Evolutionary conservation across 2,329 filamentous ascomycete species (phyloP).

Genomic region (Scedosporium apiospermum): DNA sequence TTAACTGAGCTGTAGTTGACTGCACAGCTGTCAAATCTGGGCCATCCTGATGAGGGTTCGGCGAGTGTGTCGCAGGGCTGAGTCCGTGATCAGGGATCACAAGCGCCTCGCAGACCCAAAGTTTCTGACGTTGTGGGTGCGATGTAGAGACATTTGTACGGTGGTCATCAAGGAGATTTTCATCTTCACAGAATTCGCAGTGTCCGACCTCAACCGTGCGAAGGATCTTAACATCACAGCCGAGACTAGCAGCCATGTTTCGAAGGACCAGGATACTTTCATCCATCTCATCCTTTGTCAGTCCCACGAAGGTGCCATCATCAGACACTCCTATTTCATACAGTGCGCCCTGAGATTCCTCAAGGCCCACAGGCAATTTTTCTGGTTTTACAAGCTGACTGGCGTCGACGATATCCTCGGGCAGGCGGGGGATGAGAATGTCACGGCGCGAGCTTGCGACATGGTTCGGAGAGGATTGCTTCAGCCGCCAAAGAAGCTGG

Average conservation of each 20-base stretch:
- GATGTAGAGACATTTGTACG: constrained; percentile 9
- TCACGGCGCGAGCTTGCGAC: constrained; percentile 67
- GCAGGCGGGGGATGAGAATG: constrained; percentile 64
- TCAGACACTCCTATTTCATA: constrained; percentile 97
- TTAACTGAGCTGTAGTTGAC: constrained; percentile 62
- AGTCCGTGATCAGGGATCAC: constrained; percentile 62
- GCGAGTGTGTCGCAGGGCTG: background rate
- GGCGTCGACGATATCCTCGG: constrained; percentile 47
- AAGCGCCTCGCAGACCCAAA: constrained; percentile 86
- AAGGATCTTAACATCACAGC: constrained; percentile 73
- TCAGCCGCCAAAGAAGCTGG: constrained; percentile 85
- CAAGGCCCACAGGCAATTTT: constrained; percentile 66
- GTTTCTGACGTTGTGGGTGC: constrained; percentile 33
- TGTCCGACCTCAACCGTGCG: constrained; percentile 77
- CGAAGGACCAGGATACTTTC: constrained; percentile 80
- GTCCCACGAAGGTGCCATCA: constrained; percentile 80
- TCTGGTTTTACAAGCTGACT: constrained; percentile 36
- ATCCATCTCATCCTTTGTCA: constrained; percentile 83
- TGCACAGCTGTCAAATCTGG: constrained; percentile 8
- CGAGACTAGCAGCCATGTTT: constrained; percentile 86
- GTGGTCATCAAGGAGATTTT: constrained; percentile 14
- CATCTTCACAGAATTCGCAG: constrained; percentile 60
- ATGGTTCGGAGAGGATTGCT: constrained; percentile 90
- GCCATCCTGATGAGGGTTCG: background rate
- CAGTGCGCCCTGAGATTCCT: constrained; percentile 84